phyloP scores from a whole-genome alignment of 2,329 filamentous ascomycete genomes.

The Talaromyces sp. region DNA sequence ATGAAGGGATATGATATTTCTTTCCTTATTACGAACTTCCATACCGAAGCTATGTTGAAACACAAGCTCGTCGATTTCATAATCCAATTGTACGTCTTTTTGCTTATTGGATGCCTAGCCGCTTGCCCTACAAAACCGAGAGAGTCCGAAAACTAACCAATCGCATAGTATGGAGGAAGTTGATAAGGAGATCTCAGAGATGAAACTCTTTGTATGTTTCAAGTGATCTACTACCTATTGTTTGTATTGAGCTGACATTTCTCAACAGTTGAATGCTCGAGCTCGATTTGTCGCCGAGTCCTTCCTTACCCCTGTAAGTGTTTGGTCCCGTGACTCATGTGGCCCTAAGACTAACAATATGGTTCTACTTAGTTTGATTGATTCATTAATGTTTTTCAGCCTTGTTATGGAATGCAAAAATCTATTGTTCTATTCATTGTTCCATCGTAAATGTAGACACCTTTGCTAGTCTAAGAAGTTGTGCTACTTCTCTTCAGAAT shows the following conservation, averaged over 20 bases:
- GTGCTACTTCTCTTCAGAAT: too few species aligned
- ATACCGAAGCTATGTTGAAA: conserved; percentile 98
- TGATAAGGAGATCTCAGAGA: conserved; percentile 99
- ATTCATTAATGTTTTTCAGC: conserved; percentile 3
- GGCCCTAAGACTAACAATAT: conserved; percentile 13
- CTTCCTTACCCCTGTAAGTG: conserved; percentile 85
- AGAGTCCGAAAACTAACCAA: not conserved
- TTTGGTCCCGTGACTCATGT: not conserved
- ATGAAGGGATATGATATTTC: conserved; percentile 94
- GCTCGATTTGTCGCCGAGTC: conserved; percentile 98
- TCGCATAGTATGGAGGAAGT: conserved; percentile 80
- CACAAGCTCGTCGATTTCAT: conserved; percentile 99
- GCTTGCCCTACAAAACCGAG: not conserved
- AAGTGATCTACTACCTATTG: not conserved
- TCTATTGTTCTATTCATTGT: not conserved
- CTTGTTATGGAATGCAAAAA: not conserved
- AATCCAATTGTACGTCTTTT: conserved; percentile 66
- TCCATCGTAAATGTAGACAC: not conserved
- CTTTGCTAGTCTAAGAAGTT: not conserved
- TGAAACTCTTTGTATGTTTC: conserved; percentile 92
- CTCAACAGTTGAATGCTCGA: conserved; percentile 78
- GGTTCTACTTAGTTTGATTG: conserved; percentile 21
- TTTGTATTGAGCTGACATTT: not conserved
- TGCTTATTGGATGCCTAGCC: not conserved
- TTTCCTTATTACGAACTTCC: conserved; percentile 97